phyloP scores from a whole-genome alignment of 2,329 filamentous ascomycete species.

The Ceratocystis variospora region DNA sequence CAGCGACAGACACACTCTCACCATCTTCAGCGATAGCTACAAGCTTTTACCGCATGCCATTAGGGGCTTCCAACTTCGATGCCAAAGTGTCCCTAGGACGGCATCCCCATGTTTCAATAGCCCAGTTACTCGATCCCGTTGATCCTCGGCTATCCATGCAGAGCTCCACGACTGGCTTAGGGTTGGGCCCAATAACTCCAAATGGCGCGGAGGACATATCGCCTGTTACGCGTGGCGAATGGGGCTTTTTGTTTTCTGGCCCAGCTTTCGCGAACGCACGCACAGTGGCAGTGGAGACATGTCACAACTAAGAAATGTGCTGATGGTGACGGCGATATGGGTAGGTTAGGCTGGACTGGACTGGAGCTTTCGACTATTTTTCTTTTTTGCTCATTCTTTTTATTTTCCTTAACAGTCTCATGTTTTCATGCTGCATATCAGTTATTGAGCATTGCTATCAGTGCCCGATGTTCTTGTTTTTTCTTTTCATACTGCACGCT shows the following conservation, averaged over 20 bases:
- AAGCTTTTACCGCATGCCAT: slow-evolving; percentile 16
- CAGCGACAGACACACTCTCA: background rate
- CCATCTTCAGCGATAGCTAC: slow-evolving; percentile 16
- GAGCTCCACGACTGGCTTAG: slow-evolving; percentile 12
- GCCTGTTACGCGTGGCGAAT: slow-evolving; percentile 47
- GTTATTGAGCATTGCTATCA: background rate
- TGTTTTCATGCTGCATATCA: slow-evolving; percentile 3
- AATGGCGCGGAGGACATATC: slow-evolving; percentile 49
- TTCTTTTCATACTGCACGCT: background rate
- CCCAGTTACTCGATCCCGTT: slow-evolving; percentile 13
- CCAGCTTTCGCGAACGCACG: slow-evolving; percentile 29
- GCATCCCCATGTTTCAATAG: slow-evolving; percentile 15
- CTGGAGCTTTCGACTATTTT: background rate
- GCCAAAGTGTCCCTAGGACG: background rate
- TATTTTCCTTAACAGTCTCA: background rate
- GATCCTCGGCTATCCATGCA: slow-evolving; percentile 9
- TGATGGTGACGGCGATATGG: background rate
- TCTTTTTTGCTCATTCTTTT: background rate
- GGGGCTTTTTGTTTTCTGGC: slow-evolving; percentile 45
- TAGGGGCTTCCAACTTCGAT: slow-evolving; percentile 2
- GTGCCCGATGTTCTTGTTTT: slow-evolving; percentile 8
- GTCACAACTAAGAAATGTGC: slow-evolving; percentile 20
- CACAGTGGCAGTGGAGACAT: slow-evolving; percentile 40
- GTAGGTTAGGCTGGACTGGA: background rate
- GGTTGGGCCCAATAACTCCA: slow-evolving; percentile 39